A percentile compares a stretch with the other conserved stretches of the same genome.
Conservation (phyloP, 345 rosid species). For the Clausena lansium region DNA sequence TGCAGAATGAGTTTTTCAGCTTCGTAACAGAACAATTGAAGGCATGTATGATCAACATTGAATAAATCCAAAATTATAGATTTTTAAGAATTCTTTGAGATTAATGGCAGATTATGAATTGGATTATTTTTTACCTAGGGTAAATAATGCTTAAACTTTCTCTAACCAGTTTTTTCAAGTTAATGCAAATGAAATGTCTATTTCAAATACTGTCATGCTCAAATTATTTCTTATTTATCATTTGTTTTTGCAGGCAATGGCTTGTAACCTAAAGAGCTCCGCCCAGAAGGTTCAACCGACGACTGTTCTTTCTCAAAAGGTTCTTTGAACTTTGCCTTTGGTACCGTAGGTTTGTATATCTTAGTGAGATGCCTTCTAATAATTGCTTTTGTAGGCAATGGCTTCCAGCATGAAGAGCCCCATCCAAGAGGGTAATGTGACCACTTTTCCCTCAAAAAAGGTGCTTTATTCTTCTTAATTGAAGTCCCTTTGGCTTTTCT, state of each 20-base stretch:
- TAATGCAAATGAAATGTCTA: not conserved
- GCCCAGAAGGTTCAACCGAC: conserved; percentile 20
- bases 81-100: conserved; percentile 4
- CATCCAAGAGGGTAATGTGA: conserved; percentile 36
- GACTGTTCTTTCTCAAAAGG: conserved; percentile 25
- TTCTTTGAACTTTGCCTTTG: not conserved
- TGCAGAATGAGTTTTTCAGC: conserved; percentile 51
- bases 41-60: conserved; percentile 35
- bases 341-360: not conserved
- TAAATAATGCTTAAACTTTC: not conserved
- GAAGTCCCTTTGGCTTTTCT: not conserved
- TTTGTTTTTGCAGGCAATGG: conserved; percentile 27
- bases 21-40: conserved; percentile 52
- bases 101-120: not conserved
- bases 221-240: not conserved
- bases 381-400: conserved; percentile 39
- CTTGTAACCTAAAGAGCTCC: conserved; percentile 17
- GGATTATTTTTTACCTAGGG: not conserved
- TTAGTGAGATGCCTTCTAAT: not conserved
- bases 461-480: conserved; percentile 26
- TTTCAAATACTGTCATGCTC: conserved; percentile 3
- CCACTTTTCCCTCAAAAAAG: conserved; percentile 38
- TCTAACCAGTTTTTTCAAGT: not conserved
- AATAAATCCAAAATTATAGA: conserved; percentile 8
- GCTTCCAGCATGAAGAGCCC: conserved; percentile 29